Base-by-base conservation (phyloP, 1,284 basidiomycete genomes). In the Coniferiporia sulphurascens region DNA sequence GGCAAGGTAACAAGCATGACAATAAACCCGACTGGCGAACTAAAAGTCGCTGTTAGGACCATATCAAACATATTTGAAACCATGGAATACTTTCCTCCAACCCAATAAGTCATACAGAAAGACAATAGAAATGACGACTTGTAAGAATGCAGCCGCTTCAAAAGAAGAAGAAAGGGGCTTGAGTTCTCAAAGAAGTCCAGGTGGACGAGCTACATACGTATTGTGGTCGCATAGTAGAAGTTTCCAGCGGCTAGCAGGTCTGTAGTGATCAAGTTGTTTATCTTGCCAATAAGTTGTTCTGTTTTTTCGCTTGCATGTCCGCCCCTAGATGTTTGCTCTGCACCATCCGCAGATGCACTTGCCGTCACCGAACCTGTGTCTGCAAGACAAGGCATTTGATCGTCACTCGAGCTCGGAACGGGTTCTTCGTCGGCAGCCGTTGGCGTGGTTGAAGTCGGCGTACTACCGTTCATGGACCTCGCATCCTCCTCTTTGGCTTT, bases 1-100 rank as follows among this genome's bases (percentile, higher is more conserved):
- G 76, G 76, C 27, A 76, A 65, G 4, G 71, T 72, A 49, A 72
- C 44, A 34, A 74, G 36, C 64, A 76, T 73, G 19, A 68, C 65
- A 13, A 66, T 58, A 65, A 77, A 72, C 12, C 75, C 76, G 35
- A 76, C 65, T 9, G 76, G 62, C 0, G 75, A 66, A 56, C 70
- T 71, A 21, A 9, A 48, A 55, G n/a, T 27, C 1, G 19, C n/a
- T n/a, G n/a, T 5, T 17, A 44, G 17, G 13, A n/a, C 19, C 12
- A 54, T 9, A 13, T 41, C 12, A 6, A 22, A 34, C n/a, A n/a
- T 12, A 43, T 67, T 48, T 6, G 21, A 17, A 41, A 27, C 38
- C 5, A 32, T 15, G 22, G 48, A 19, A 52, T 10, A 17, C 53
- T 44, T 56, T 55, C 49, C 54, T 46, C 55, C 44, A 38, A 41